Base-by-base conservation (phyloP, 257 asterid species). In the Anisodus tanguticus region DNA sequence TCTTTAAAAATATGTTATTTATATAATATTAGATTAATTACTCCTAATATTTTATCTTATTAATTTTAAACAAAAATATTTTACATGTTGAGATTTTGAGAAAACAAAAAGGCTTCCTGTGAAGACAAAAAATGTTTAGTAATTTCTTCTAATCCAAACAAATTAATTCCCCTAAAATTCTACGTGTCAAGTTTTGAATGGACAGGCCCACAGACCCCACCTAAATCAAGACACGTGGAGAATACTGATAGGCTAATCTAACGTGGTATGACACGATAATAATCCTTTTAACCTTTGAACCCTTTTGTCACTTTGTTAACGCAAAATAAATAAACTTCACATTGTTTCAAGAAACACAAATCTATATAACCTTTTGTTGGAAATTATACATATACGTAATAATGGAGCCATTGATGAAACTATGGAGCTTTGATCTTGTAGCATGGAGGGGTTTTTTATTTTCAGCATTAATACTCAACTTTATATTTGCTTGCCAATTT, bases 401-500 rank as follows among this genome's bases (percentile, higher is more conserved):
- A 69, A 77, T 84, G 90, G 89, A 86, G 82, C 85, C 82, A 81
- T 83, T 47, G 85, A 89, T 86, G 90, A 90, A 89, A 76, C 86
- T 88, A 43, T 90, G 88, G 79, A 91, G 90, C 62, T 86, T 90
- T 82, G 91, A 94, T 92, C 84, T 86, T 45, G 86, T 89, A 80
- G 97, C 96, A 51, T 89, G 90, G 88, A 87, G 94, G 87, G 98
- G 97, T 26, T 90, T 91, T 57, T 0, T 88, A 2, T 91, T 87
- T 74, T 59, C 94, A 8, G 6, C 90, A 31, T 88, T 90, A 4
- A 80, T 92, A 47, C 88, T 93, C 71, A 94, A 93, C 90, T 95
- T 95, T 88, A 95, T 92, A 70, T 85, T 94, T 51, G 90, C 89
- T 83, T 94, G 95, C 87, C 97, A 95, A 89, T 83, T 93, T 37